Conservation (phyloP, 129 eudicot species). For the Smallanthus sonchifolius region DNA sequence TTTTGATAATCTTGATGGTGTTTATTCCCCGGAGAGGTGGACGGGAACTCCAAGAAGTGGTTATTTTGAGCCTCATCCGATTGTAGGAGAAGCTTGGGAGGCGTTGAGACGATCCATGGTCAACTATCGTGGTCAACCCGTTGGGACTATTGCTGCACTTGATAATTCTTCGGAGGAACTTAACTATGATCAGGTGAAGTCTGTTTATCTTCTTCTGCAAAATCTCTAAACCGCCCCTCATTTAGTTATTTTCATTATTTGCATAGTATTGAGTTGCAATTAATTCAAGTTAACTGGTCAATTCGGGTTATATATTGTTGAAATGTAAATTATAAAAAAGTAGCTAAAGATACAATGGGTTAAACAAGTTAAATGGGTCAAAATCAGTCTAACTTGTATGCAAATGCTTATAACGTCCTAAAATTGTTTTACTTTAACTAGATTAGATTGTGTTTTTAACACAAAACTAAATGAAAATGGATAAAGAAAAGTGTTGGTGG, state of each 20-base stretch:
- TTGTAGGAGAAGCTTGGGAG: constrained; percentile 89
- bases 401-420: not conserved
- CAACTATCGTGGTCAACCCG: constrained; percentile 74
- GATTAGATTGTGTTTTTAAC: not conserved
- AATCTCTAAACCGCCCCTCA: not conserved
- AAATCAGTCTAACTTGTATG: not conserved
- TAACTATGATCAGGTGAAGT: constrained; percentile 85
- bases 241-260: not conserved
- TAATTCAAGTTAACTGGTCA: not conserved
- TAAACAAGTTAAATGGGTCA: not conserved
- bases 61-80: constrained; percentile 72
- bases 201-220: not conserved
- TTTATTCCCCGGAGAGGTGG: constrained; percentile 71
- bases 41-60: constrained; percentile 70
- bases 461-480: not conserved
- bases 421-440: not conserved
- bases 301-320: not conserved
- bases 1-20: constrained; percentile 52
- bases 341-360: not conserved
- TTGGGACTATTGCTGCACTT: constrained; percentile 93
- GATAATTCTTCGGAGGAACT: constrained; percentile 86
- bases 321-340: not conserved
- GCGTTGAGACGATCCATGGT: constrained; percentile 82
- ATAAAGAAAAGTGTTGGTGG: no score
- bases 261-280: not conserved